A percentile compares a stretch with the other conserved stretches of the same genome.
Evolutionary conservation across 352 stramenopile species (phyloP).

Genomic region (Blastocystis sp.): DNA sequence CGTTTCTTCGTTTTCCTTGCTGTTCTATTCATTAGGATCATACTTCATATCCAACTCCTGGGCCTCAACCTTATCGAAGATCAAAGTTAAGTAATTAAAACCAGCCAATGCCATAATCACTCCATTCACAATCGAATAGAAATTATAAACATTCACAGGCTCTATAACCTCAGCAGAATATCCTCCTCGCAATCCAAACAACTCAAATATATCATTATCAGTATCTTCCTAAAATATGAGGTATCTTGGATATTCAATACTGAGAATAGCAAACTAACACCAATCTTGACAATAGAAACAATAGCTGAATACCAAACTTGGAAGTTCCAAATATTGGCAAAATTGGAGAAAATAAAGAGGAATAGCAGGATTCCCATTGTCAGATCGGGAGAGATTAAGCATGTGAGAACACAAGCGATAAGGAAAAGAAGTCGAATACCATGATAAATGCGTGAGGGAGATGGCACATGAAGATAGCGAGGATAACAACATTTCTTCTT

Average conservation of each 20-base stretch:
- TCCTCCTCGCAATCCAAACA: constrained; percentile 31
- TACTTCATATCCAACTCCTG: neutral
- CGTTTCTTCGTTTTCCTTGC: neutral
- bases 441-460: neutral
- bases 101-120: constrained; percentile 57
- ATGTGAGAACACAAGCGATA: constrained; percentile 46
- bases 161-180: neutral
- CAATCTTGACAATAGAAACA: neutral
- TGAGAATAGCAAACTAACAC: constrained; percentile 14
- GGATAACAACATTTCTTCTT: constrained; percentile 58
- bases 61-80: constrained; percentile 6
- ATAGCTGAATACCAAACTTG: constrained; percentile 44
- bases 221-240: constrained; percentile 12
- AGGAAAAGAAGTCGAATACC: neutral
- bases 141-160: constrained; percentile 39
- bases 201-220: neutral
- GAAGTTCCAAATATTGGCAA: constrained; percentile 39
- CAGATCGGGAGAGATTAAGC: constrained; percentile 49
- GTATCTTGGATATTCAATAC: neutral
- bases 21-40: neutral
- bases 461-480: constrained; percentile 3
- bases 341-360: constrained; percentile 62
- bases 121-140: constrained; percentile 59
- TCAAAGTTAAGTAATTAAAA: constrained; percentile 36
- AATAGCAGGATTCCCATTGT: constrained; percentile 58